A percentile compares a stretch with the other conserved stretches of the same genome.
phyloP scores from a whole-genome alignment of 1,139 yeast species.

The Scheffersomyces stambukii region DNA sequence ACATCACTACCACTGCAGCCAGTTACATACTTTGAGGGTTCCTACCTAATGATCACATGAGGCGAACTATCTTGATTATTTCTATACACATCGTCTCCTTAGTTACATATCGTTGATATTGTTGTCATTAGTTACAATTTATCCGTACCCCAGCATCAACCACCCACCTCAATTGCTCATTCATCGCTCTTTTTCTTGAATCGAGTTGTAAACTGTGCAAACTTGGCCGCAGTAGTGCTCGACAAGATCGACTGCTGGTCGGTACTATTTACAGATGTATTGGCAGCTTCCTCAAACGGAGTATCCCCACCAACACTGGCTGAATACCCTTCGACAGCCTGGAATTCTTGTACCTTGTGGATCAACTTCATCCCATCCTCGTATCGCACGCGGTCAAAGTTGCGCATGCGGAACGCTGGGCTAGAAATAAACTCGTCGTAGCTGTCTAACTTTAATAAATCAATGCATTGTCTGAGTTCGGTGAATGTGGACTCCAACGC shows the following conservation, averaged over 20 bases:
- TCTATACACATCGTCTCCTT: too few species aligned
- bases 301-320: constrained; percentile 3
- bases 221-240: constrained; percentile 32
- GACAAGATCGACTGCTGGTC: too few species aligned
- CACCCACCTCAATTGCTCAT: too few species aligned
- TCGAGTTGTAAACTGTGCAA: constrained; percentile 39
- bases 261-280: constrained; percentile 23
- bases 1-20: too few species aligned
- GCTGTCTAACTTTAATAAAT: constrained; percentile 35
- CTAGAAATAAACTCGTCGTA: constrained; percentile 39
- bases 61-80: too few species aligned
- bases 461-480: constrained; percentile 43
- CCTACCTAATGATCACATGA: too few species aligned
- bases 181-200: constrained; percentile 19
- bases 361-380: constrained; percentile 40
- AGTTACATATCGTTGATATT: too few species aligned
- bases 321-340: constrained; percentile 3
- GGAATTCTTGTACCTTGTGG: constrained; percentile 23
- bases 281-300: constrained; percentile 10
- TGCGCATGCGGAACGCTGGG: constrained; percentile 37
- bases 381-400: constrained; percentile 37
- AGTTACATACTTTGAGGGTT: too few species aligned
- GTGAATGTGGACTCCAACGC: constrained; percentile 44
- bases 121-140: background rate
- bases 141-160: too few species aligned